A percentile compares a stretch with the other conserved stretches of the same genome.
Evolutionary conservation across 177 flowering plant species (phyloP).

Genomic region (Vitis hybrid): DNA sequence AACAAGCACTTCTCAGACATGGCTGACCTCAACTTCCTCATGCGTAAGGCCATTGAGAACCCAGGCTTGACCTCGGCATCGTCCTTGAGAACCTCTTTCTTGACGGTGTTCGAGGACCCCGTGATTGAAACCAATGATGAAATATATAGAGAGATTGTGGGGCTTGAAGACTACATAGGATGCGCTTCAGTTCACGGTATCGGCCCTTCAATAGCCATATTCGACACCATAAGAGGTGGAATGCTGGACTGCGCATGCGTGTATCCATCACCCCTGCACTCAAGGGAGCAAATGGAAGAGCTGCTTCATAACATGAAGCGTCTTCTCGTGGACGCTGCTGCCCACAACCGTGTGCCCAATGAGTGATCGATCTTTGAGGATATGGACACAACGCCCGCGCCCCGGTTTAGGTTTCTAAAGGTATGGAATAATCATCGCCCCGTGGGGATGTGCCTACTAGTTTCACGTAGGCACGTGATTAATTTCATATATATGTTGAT

Average conservation of each 20-base stretch:
- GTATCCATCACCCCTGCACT: constrained; percentile 70
- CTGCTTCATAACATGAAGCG: constrained; percentile 53
- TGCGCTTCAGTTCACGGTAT: constrained; percentile 72
- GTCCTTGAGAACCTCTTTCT: constrained; percentile 55
- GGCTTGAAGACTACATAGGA: constrained; percentile 62
- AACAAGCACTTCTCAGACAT: constrained; percentile 81
- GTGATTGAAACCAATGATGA: constrained; percentile 37
- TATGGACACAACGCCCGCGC: too few relatives aligned
- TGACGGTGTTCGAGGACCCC: constrained; percentile 61
- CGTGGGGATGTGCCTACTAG: too few relatives aligned
- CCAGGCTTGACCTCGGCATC: constrained; percentile 60
- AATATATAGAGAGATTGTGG: constrained; percentile 22
- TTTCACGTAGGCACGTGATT: too few relatives aligned
- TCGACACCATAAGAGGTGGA: constrained; percentile 62
- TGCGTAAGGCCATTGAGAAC: constrained; percentile 74
- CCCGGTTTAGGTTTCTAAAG: too few relatives aligned
- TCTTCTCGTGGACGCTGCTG: constrained; percentile 27
- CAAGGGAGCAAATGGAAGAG: constrained; percentile 59
- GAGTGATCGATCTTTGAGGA: too few relatives aligned
- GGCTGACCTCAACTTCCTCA: constrained; percentile 69
- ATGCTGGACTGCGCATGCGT: constrained; percentile 61
- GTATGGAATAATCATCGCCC: too few relatives aligned
- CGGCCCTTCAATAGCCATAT: constrained; percentile 67
- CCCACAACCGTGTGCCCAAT: too few relatives aligned
- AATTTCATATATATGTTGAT: too few relatives aligned